Evolutionary conservation across 805 yeast genomes (phyloP).

Genomic region (Candida multigemmis): DNA sequence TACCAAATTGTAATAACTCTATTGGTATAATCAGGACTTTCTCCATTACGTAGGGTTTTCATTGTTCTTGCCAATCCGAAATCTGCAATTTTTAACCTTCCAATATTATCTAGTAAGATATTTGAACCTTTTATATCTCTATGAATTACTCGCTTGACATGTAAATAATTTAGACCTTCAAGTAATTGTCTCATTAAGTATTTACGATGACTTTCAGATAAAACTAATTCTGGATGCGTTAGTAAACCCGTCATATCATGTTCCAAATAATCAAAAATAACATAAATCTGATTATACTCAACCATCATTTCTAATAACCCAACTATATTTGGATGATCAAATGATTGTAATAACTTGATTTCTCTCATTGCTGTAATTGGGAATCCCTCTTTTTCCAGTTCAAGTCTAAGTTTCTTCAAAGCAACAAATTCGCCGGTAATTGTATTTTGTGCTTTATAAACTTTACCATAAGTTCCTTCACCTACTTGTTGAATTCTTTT

Average conservation of each 20-base stretch:
- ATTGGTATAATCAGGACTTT: slow-evolving; percentile 79
- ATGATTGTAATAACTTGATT: slow-evolving; percentile 72
- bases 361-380: slow-evolving; percentile 95
- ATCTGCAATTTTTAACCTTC: slow-evolving; percentile 66
- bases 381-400: slow-evolving; percentile 86
- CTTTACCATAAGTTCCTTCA: slow-evolving; percentile 98
- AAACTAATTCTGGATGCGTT: slow-evolving; percentile 58
- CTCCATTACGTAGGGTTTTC: slow-evolving; percentile 44
- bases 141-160: slow-evolving; percentile 60
- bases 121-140: slow-evolving; percentile 81
- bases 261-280: slow-evolving; percentile 91
- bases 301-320: slow-evolving; percentile 86
- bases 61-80: slow-evolving; percentile 75
- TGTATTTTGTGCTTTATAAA: slow-evolving; percentile 73
- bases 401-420: slow-evolving; percentile 73
- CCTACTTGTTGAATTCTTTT: slow-evolving; percentile 84
- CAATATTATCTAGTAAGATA: slow-evolving; percentile 53
- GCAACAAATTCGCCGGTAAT: slow-evolving; percentile 74
- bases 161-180: slow-evolving; percentile 63
- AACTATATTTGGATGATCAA: slow-evolving; percentile 76
- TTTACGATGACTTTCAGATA: slow-evolving; percentile 59
- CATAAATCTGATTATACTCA: slow-evolving; percentile 62
- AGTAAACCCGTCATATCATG: slow-evolving; percentile 88
- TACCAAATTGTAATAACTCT: slow-evolving; percentile 96
- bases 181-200: slow-evolving; percentile 56